phyloP scores from a whole-genome alignment of 441 rosid species.

The Kokia cookei region DNA sequence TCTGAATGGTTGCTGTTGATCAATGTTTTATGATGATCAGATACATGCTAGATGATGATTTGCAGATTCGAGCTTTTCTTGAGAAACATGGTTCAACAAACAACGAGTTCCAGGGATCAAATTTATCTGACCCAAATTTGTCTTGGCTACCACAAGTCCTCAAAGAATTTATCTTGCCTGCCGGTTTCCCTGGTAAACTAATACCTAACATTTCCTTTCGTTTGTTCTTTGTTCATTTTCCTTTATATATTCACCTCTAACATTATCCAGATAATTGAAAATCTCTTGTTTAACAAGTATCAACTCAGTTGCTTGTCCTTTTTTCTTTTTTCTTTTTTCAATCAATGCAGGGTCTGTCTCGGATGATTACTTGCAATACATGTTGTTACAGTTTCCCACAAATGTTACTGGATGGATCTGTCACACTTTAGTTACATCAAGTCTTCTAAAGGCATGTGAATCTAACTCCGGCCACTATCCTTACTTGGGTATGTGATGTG shows the following conservation, averaged over 20 bases:
- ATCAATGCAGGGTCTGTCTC: conserved; percentile 72
- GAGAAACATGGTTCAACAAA: conserved; percentile 25
- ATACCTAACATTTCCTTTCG: neutral
- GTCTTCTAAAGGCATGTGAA: conserved; percentile 89
- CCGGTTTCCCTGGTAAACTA: conserved; percentile 75
- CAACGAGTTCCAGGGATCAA: conserved; percentile 13
- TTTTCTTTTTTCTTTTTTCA: neutral
- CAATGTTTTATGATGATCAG: conserved; percentile 28
- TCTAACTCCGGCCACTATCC: conserved; percentile 33
- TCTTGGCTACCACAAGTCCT: conserved; percentile 62
- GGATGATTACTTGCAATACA: conserved; percentile 87
- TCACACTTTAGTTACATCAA: conserved; percentile 84
- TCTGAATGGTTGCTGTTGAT: conserved; percentile 2
- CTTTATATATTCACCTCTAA: neutral
- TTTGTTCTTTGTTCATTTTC: neutral
- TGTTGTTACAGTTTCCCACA: conserved; percentile 91
- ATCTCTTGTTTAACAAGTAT: neutral
- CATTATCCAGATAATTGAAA: neutral
- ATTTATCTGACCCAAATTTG: conserved; percentile 27
- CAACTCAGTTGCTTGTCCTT: neutral
- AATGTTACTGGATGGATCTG: conserved; percentile 97
- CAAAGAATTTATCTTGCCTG: conserved; percentile 70
- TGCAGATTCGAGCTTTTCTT: conserved; percentile 34
- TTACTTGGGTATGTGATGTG: conserved; percentile 26
- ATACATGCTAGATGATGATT: conserved; percentile 44